phyloP scores from a whole-genome alignment of 352 stramenopile species.

The Phytopythium delawarense region DNA sequence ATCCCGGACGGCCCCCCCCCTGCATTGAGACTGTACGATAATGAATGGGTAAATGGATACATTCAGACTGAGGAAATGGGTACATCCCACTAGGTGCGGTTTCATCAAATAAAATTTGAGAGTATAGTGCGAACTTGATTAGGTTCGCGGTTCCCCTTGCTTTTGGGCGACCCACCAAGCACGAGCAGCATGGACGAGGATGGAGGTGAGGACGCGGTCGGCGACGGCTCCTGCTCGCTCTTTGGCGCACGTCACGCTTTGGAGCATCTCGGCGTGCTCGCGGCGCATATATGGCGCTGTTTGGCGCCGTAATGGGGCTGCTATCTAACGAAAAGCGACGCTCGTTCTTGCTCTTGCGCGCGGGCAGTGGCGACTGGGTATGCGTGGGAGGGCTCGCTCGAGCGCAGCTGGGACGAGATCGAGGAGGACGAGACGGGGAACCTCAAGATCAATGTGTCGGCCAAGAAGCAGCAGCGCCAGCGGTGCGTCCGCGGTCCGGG shows the following conservation, averaged over 20 bases:
- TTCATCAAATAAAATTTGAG: too few species aligned
- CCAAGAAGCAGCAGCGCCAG: slow-evolving; percentile 67
- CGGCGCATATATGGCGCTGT: neutral
- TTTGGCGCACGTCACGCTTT: neutral
- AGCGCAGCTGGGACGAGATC: slow-evolving; percentile 85
- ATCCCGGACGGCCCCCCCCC: too few species aligned
- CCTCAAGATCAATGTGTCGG: slow-evolving; percentile 67
- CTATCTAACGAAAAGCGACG: neutral
- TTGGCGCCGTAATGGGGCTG: neutral
- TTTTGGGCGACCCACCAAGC: neutral
- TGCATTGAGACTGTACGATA: too few species aligned
- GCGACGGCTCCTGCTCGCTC: neutral
- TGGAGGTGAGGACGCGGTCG: slow-evolving; percentile 1
- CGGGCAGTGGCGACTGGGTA: slow-evolving; percentile 42
- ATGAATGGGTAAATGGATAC: too few species aligned
- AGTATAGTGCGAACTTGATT: too few species aligned
- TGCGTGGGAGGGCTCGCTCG: slow-evolving; percentile 79
- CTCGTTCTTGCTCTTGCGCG: neutral
- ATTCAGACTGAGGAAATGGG: too few species aligned
- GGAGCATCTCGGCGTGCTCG: neutral
- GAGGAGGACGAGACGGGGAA: slow-evolving; percentile 80
- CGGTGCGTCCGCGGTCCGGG: slow-evolving; percentile 29
- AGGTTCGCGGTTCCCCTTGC: too few species aligned
- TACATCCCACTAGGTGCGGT: too few species aligned
- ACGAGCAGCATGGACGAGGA: neutral